These are phyloP conservation scores for Kwoniella shivajii DNA, from an alignment of 1,284 basidiomycete species.

Conservation along the genomic window DNA sequence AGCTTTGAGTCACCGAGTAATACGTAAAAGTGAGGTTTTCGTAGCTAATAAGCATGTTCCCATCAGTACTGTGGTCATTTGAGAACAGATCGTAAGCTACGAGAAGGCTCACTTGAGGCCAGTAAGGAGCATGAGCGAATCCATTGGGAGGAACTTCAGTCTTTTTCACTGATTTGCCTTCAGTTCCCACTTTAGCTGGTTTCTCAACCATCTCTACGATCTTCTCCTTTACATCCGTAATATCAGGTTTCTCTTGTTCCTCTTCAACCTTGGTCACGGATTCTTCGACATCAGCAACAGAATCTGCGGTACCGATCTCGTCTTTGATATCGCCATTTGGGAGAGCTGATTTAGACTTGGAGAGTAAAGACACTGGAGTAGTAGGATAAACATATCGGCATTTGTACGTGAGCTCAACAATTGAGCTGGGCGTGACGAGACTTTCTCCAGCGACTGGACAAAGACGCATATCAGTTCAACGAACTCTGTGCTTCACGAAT, in stretches of 20 bases:
- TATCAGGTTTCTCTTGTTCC: conserved; percentile 12
- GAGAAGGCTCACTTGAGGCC: conserved; percentile 70
- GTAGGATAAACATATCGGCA: conserved; percentile 43
- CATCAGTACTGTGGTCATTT: not conserved
- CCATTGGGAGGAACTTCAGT: conserved; percentile 58
- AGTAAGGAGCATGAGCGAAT: conserved; percentile 87
- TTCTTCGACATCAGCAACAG: conserved; percentile 31
- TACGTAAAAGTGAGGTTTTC: conserved; percentile 87
- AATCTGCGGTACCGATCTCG: conserved; percentile 19
- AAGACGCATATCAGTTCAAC: not conserved
- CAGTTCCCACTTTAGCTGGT: conserved; percentile 56
- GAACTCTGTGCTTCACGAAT: not conserved
- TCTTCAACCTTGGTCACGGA: conserved; percentile 21
- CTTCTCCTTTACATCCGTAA: conserved; percentile 51
- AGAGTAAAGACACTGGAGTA: conserved; percentile 12
- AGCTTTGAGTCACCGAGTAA: conserved; percentile 89
- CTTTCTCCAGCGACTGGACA: conserved; percentile 83
- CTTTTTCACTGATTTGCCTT: conserved; percentile 57
- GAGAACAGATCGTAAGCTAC: not conserved
- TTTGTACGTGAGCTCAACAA: conserved; percentile 86
- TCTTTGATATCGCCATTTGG: conserved; percentile 18
- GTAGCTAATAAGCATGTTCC: conserved; percentile 59
- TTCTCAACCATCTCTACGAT: conserved; percentile 57
- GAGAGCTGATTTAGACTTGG: conserved; percentile 12
- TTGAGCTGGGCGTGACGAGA: conserved; percentile 81